Conservation (phyloP, 1,284 basidiomycete genomes). For the Heliocybe sulcata region DNA sequence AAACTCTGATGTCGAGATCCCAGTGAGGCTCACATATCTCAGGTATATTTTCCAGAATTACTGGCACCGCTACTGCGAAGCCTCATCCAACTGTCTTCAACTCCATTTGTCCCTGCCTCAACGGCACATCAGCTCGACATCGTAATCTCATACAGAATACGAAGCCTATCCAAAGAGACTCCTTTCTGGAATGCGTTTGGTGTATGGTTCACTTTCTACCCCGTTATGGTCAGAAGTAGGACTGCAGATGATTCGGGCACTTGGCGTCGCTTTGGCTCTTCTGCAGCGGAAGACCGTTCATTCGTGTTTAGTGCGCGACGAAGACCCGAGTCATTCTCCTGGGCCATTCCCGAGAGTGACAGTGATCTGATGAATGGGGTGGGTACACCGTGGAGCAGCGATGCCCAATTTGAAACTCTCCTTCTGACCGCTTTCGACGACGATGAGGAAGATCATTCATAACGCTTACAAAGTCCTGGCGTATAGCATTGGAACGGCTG, state of each 20-base stretch:
- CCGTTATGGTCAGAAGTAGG: slow-evolving; percentile 38
- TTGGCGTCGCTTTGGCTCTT: slow-evolving; percentile 18
- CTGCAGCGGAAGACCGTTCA: slow-evolving; percentile 31
- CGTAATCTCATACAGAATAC: slow-evolving; percentile 70
- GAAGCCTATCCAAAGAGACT: slow-evolving; percentile 70
- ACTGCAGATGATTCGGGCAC: neutral
- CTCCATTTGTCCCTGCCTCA: slow-evolving; percentile 26
- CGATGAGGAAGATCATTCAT: slow-evolving; percentile 4
- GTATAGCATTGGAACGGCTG: too few relatives aligned
- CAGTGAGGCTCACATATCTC: neutral
- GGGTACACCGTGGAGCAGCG: slow-evolving; percentile 36
- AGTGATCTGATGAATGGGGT: slow-evolving; percentile 46
- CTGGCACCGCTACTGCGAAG: slow-evolving; percentile 64
- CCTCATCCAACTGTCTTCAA: slow-evolving; percentile 57
- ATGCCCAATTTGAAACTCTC: slow-evolving; percentile 65
- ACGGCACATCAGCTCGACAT: slow-evolving; percentile 21
- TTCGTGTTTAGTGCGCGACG: slow-evolving; percentile 60
- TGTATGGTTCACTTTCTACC: slow-evolving; percentile 69
- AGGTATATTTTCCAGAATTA: slow-evolving; percentile 76
- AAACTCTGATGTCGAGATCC: neutral
- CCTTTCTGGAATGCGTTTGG: slow-evolving; percentile 81
- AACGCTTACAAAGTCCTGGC: too few relatives aligned
- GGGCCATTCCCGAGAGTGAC: slow-evolving; percentile 49
- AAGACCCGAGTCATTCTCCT: slow-evolving; percentile 43
- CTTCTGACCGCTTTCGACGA: slow-evolving; percentile 45